Base-by-base conservation (phyloP, 495 filamentous ascomycete genomes). In the Apiosordaria backusii region DNA sequence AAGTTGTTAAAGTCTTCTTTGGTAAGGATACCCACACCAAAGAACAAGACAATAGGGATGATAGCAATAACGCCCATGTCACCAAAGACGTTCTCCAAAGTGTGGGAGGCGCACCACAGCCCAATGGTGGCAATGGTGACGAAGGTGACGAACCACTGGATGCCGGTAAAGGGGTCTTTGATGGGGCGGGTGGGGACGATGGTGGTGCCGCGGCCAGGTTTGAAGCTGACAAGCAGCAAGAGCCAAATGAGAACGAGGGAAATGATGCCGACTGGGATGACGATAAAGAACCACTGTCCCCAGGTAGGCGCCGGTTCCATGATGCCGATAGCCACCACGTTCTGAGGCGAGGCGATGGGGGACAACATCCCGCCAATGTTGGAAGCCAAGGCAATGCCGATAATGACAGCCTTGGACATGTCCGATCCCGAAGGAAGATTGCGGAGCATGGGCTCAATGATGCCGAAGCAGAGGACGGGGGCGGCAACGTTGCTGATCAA, bases 1-100 rank as follows among this genome's bases (percentile, higher is more conserved):
- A 99, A 99, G 74, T 99, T 99, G 82, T 99, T 99, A 74, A 99
- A 99, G 76, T 99, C 95, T 79, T 98, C 95, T 76, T 99, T 99
- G 26, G 93, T 99, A 15, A 99, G 85, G 73, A 99, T 96, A 50
- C 95, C 95, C 13, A 93, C 92, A 63, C 95, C 95, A 73, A 98
- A 99, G 84, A 99, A 99, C 40, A 97, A 80, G 50, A 95, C 90
- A 52, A 99, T 87, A 7, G 95, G 95, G 66, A 99, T 91, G 75
- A 99, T 96, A 62, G 95, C 95, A 57, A 99, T 90, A 63, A 99
- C 92, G 58, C 95, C 95, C 95, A 99, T 99, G 74, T 99, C 93
- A 29, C 95, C 95, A 69, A 99, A 96, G 10, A 92, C 76, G 61
- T 84, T 78, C 73, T 97, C 91, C 13, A 99, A 85, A 71, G 93